Base-by-base conservation (phyloP, 768 basidiomycete species). In the Boletus rubroflammeus region DNA sequence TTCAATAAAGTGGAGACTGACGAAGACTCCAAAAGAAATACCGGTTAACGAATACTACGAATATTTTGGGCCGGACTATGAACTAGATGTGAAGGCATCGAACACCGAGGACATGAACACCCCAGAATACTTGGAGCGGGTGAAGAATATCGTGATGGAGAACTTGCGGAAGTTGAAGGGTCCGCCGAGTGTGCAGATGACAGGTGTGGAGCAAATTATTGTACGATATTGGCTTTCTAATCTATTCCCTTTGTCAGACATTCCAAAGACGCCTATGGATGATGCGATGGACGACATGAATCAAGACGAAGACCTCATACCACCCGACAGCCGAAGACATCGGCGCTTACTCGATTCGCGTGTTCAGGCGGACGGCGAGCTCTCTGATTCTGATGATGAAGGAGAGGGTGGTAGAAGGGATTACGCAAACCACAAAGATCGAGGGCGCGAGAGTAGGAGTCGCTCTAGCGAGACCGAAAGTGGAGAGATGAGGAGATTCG, bases 41-140 rank as follows among this genome's bases (percentile, higher is more conserved):
- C 97, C 97, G 3, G 88, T 95, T 59, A 99, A 98, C 65, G 97
- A 99, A 73, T 99, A 98, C 73, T 98, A 95, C 66, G 96, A 98
- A 67, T 98, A 98, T 72, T 98, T 98, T 70, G 97, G 97, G 0
- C 97, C 97, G 3, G 93, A 96, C 64, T 98, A 98, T 65, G 84
- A 94, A 67, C 81, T 99, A 31, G 93, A 99, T 67, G 97, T 99
- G 28, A 91, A 88, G 63, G 76, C 93, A 13, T 94, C 92, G 13
- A 99, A 98, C 67, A 89, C 93, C 56, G 94, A 97, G 61, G 96
- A 99, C 66, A 75, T 96, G 75, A 99, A 99, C 67, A 90, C 91
- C 3, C 83, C 82, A 5, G 90, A 90, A 55, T 99, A 98, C 71
- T 78, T 99, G 54, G 89, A 96, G 41, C 91, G 97, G 43, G 86